Percentiles rank a stretch among this genome's conserved stretches.
These are phyloP conservation scores for Cryptococcus hybrid DNA, from an alignment of 1,284 basidiomycete species.

Conservation along the genomic window DNA sequence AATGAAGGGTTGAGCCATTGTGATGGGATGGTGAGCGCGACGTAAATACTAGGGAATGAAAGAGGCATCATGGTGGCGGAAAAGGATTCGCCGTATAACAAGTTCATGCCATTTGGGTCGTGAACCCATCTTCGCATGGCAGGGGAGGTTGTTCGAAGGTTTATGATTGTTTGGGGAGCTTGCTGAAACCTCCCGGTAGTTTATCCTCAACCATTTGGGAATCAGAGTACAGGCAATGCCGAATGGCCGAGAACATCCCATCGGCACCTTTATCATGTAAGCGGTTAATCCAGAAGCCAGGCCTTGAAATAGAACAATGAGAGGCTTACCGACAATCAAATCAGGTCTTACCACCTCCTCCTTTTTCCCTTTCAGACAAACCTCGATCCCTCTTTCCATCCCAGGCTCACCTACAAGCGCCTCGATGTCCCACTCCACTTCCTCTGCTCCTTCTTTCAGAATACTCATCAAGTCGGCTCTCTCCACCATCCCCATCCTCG, in stretches of 20 bases:
- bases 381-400: conserved; percentile 5
- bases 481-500: conserved; percentile 15
- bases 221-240: conserved; percentile 5
- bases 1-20: conserved; percentile 2
- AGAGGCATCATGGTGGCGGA: conserved; percentile 14
- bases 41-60: conserved; percentile 2
- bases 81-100: conserved; percentile 14
- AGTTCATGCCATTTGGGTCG: conserved; percentile 16
- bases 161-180: conserved; percentile 14
- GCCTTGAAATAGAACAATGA: neutral
- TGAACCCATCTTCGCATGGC: conserved; percentile 6
- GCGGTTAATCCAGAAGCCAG: neutral
- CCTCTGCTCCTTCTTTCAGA: conserved; percentile 4
- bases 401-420: neutral
- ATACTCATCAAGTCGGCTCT: conserved; percentile 13
- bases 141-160: conserved; percentile 6
- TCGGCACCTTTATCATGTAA: no score
- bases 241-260: conserved; percentile 20
- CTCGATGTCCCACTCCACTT: conserved; percentile 8
- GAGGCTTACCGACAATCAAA: neutral
- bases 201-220: no score
- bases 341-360: neutral
- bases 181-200: neutral
- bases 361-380: conserved; percentile 2
- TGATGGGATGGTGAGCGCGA: conserved; percentile 18